Evolutionary conservation across 2,329 filamentous ascomycete species (phyloP).

Genomic region (Verticillium alfalfae): DNA sequence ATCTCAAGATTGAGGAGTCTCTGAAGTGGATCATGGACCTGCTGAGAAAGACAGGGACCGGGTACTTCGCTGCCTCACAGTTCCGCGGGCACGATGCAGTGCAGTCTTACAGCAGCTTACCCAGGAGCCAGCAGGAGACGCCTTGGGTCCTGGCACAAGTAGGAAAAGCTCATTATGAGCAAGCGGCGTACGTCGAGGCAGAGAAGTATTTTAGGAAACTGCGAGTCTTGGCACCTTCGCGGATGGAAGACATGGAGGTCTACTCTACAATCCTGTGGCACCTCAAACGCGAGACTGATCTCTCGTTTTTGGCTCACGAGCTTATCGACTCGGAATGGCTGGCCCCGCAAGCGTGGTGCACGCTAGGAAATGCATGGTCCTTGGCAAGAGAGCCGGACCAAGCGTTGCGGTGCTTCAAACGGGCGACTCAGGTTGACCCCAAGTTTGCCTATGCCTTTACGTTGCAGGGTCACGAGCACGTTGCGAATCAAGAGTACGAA

Average conservation of each 20-base stretch:
- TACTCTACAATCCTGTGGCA: constrained; percentile 99
- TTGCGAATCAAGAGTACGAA: constrained; percentile 94
- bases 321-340: constrained; percentile 81
- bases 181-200: constrained; percentile 77
- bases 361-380: constrained; percentile 91
- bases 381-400: constrained; percentile 89
- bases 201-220: constrained; percentile 81
- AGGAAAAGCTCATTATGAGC: constrained; percentile 87
- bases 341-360: constrained; percentile 93
- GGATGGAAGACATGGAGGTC: constrained; percentile 92
- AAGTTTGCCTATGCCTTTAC: constrained; percentile 95
- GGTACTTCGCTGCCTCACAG: constrained; percentile 71
- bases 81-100: constrained; percentile 77
- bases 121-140: constrained; percentile 74
- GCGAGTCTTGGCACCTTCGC: constrained; percentile 71
- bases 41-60: constrained; percentile 74
- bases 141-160: constrained; percentile 91
- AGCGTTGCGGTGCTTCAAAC: constrained; percentile 88
- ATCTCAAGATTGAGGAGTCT: constrained; percentile 66
- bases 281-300: constrained; percentile 82
- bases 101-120: constrained; percentile 65
- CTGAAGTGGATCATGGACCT: constrained; percentile 73
- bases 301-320: constrained; percentile 89
- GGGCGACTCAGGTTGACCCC: constrained; percentile 84
- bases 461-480: constrained; percentile 90